Percentiles rank a stretch among this genome's conserved stretches.
Conservation (phyloP, 2,329 filamentous ascomycete genomes). For the Capronia coronata region DNA sequence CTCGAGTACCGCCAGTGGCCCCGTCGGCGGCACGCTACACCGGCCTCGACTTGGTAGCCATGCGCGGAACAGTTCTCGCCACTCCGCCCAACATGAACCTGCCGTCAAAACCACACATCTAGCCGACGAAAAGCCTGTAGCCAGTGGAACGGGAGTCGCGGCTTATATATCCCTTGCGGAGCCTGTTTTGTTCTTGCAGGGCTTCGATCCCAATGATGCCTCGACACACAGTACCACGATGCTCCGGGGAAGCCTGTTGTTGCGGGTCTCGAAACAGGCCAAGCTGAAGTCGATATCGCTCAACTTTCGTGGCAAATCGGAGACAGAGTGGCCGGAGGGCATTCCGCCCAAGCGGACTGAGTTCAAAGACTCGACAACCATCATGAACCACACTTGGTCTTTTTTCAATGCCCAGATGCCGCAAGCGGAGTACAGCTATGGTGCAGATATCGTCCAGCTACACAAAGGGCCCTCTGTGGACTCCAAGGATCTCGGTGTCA, state of each 20-base stretch:
- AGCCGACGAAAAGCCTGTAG: conserved; percentile 43
- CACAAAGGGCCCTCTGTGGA: conserved; percentile 38
- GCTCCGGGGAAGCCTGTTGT: conserved; percentile 72
- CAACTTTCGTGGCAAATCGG: conserved; percentile 74
- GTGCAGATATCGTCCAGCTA: conserved; percentile 57
- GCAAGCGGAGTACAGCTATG: conserved; percentile 54
- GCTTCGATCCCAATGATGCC: conserved; percentile 43
- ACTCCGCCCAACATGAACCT: conserved; percentile 26
- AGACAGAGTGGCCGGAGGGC: conserved; percentile 94
- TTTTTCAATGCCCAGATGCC: conserved; percentile 74
- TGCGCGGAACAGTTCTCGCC: conserved; percentile 22
- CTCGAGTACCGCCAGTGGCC: conserved; percentile 26
- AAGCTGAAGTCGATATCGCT: conserved; percentile 90
- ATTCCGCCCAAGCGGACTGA: conserved; percentile 83
- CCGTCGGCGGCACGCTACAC: conserved; percentile 28
- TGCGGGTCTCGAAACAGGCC: conserved; percentile 78
- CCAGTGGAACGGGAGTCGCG: conserved; percentile 44
- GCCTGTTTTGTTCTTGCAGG: conserved; percentile 45
- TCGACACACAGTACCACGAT: conserved; percentile 68
- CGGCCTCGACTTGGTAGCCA: conserved; percentile 28
- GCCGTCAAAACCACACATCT: conserved; percentile 33
- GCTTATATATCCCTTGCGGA: conserved; percentile 44
- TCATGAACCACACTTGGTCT: conserved; percentile 81
- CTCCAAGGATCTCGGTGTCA: conserved; percentile 31
- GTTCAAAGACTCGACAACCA: conserved; percentile 72